phyloP scores from a whole-genome alignment of 2,329 filamentous ascomycete genomes.

The Colletotrichum theobromicola region DNA sequence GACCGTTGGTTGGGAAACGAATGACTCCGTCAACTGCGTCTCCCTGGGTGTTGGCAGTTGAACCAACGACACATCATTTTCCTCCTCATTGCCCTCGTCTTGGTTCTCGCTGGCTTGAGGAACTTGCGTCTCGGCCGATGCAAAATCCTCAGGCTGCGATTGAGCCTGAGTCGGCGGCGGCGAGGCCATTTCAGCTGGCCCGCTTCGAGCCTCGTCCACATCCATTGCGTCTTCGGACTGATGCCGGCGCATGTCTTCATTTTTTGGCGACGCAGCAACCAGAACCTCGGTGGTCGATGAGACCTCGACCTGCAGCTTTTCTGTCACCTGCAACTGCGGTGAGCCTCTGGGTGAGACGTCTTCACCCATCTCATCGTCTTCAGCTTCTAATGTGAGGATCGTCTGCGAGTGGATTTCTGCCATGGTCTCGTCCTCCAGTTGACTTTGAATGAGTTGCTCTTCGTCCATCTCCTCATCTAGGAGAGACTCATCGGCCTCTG shows the following conservation, averaged over 20 bases:
- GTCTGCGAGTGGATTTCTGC: conserved; percentile 36
- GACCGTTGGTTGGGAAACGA: not conserved
- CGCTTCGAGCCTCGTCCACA: not conserved
- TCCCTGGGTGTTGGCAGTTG: not conserved
- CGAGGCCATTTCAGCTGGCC: not conserved
- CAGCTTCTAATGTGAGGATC: not conserved
- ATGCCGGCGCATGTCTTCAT: not conserved
- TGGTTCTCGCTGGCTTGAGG: not conserved
- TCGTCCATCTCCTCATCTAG: not conserved
- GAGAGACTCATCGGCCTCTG: conserved; percentile 12
- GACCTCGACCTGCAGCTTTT: not conserved
- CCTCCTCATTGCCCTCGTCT: not conserved
- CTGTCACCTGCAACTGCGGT: not conserved
- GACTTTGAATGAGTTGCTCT: conserved; percentile 11
- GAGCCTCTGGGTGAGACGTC: not conserved
- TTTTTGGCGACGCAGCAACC: not conserved
- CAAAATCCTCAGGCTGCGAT: not conserved
- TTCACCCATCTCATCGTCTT: not conserved
- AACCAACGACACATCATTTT: not conserved
- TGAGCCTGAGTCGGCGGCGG: not conserved
- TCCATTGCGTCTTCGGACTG: conserved; percentile 6
- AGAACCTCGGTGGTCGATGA: not conserved
- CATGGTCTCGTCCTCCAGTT: conserved; percentile 28
- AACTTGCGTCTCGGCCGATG: not conserved
- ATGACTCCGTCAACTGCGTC: conserved; percentile 1